Percentiles rank a stretch among this genome's conserved stretches.
Conservation (phyloP, 2,329 filamentous ascomycete genomes). For the Paecilomyces niveus region DNA sequence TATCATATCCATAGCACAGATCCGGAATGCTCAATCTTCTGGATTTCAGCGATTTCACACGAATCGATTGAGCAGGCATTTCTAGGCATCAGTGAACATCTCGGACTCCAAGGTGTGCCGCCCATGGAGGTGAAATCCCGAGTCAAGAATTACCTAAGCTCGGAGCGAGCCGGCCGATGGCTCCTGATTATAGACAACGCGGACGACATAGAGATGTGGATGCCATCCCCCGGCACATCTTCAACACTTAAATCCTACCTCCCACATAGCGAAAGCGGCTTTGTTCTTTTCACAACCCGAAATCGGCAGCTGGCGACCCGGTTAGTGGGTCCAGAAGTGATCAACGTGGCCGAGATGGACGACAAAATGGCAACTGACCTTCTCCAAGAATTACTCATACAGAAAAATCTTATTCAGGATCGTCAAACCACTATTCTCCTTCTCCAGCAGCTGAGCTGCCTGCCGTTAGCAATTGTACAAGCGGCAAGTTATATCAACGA, state of each 20-base stretch:
- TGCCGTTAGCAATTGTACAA: constrained; percentile 19
- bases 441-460: constrained; percentile 12
- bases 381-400: neutral
- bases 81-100: constrained; percentile 2
- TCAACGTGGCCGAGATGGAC: too few relatives aligned
- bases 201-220: constrained; percentile 14
- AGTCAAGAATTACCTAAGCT: constrained; percentile 8
- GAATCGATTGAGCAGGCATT: constrained; percentile 9
- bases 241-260: constrained; percentile 6
- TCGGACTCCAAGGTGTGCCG: constrained; percentile 1
- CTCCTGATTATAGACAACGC: constrained; percentile 18
- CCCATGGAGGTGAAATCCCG: neutral
- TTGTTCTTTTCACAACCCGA: constrained; percentile 5
- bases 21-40: constrained; percentile 4
- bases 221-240: neutral
- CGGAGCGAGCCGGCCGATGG: constrained; percentile 8
- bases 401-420: constrained; percentile 10
- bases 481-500: constrained; percentile 15
- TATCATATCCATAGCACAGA: constrained; percentile 1
- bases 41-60: constrained; percentile 1
- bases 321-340: too few relatives aligned
- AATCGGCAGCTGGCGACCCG: too few relatives aligned
- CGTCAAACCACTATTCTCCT: constrained; percentile 2
- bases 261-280: constrained; percentile 12
- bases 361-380: too few relatives aligned